Evolutionary conservation across 2,329 filamentous ascomycete genomes (phyloP).

Genomic region (Cladophialophora yegresii): DNA sequence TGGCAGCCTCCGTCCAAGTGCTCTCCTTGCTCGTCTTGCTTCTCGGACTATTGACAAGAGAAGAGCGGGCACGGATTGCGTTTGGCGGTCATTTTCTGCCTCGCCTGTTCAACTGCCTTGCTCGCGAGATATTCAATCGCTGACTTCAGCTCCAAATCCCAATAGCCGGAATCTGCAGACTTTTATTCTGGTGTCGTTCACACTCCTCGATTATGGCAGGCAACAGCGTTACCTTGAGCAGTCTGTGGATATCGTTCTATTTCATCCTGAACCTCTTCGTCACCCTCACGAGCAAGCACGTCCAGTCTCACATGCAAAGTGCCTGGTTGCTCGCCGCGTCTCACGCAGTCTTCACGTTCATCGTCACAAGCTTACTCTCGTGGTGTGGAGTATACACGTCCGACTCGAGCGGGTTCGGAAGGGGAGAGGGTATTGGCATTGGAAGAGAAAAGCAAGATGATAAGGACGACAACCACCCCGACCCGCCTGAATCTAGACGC

Average conservation of each 20-base stretch:
- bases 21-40: not conserved
- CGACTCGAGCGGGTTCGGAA: not conserved
- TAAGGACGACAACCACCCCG: not conserved
- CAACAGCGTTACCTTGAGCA: not conserved
- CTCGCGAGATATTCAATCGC: not conserved
- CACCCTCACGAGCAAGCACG: conserved; percentile 23
- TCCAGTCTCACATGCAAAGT: conserved; percentile 12
- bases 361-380: conserved; percentile 3
- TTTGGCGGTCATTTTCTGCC: not conserved
- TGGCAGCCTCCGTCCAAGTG: not conserved
- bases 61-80: not conserved
- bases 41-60: not conserved
- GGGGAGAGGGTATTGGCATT: not conserved
- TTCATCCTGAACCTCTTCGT: conserved; percentile 27
- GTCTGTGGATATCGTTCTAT: conserved; percentile 16
- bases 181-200: not conserved
- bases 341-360: conserved; percentile 22
- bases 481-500: not conserved
- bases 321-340: conserved; percentile 25
- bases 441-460: not conserved
- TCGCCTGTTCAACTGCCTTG: not conserved
- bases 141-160: not conserved
- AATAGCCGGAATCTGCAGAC: not conserved
- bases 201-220: not conserved
- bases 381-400: not conserved